Conservation (phyloP, 2,329 filamentous ascomycete genomes). For the Pseudogymnoascus verrucosus region DNA sequence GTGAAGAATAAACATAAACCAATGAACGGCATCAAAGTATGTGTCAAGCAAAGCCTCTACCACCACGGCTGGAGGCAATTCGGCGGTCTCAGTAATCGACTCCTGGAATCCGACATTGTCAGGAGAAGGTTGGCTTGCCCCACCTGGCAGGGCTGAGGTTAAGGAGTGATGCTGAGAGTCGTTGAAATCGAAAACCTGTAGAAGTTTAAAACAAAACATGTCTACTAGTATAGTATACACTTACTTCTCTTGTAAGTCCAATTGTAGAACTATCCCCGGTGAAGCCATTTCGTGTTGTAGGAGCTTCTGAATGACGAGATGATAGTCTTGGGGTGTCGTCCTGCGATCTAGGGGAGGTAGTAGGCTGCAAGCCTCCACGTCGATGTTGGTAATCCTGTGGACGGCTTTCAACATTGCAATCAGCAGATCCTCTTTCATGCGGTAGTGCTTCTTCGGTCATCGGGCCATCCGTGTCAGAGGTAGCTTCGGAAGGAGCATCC, state of each 20-base stretch:
- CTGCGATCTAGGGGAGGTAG: background rate
- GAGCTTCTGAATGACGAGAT: background rate
- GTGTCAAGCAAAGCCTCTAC: conserved; percentile 26
- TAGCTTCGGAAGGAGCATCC: background rate
- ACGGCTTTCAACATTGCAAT: background rate
- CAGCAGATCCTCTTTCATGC: background rate
- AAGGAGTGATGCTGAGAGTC: background rate
- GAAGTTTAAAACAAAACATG: background rate
- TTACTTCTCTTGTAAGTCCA: background rate
- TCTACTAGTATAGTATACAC: background rate
- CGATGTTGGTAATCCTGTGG: background rate
- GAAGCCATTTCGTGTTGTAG: background rate
- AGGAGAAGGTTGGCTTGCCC: background rate
- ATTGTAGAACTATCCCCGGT: background rate
- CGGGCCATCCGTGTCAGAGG: background rate
- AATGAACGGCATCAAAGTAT: conserved; percentile 33
- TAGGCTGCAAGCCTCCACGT: background rate
- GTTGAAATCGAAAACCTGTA: background rate
- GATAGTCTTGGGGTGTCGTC: background rate
- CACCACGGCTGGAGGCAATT: conserved; percentile 15
- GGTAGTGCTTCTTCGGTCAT: background rate
- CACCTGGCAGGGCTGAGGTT: background rate
- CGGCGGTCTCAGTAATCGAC: background rate
- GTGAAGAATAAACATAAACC: conserved; percentile 33
- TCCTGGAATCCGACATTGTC: background rate